Evolutionary conservation across 2,329 filamentous ascomycete genomes (phyloP).

Genomic region (Curvularia hawaiiensis): DNA sequence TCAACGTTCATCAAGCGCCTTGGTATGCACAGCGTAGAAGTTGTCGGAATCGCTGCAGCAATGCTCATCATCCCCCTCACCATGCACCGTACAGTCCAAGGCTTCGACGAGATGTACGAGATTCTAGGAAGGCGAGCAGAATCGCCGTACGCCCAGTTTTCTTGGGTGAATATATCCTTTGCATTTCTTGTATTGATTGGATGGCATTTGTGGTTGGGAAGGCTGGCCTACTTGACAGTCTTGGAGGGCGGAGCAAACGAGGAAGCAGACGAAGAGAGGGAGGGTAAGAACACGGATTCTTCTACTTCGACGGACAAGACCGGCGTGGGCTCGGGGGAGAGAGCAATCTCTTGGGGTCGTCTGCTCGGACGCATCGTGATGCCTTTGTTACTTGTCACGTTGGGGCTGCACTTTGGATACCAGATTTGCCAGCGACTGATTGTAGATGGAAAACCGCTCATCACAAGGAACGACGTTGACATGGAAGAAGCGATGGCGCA

Average conservation of each 20-base stretch:
- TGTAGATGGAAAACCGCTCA: neutral
- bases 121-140: slow-evolving; percentile 21
- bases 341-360: slow-evolving; percentile 13
- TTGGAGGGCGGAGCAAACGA: slow-evolving; percentile 7
- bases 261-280: slow-evolving; percentile 2
- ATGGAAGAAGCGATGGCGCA: slow-evolving; percentile 14
- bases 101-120: slow-evolving; percentile 22
- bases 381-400: slow-evolving; percentile 11
- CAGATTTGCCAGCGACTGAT: neutral
- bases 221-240: slow-evolving; percentile 17
- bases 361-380: slow-evolving; percentile 17
- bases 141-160: slow-evolving; percentile 14
- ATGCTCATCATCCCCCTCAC: slow-evolving; percentile 21
- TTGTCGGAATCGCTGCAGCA: slow-evolving; percentile 13
- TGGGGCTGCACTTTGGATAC: slow-evolving; percentile 15
- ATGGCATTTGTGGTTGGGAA: slow-evolving; percentile 25
- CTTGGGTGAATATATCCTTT: slow-evolving; percentile 7
- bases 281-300: neutral
- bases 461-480: slow-evolving; percentile 11
- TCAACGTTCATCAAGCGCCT: slow-evolving; percentile 10
- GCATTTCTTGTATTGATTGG: slow-evolving; percentile 14
- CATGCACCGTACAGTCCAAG: slow-evolving; percentile 23
- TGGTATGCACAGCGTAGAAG: slow-evolving; percentile 18
- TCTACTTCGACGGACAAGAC: neutral
- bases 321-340: neutral